These are phyloP conservation scores for Ustanciosporium gigantosporum DNA, from an alignment of 1,284 basidiomycete species.

Conservation along the genomic window DNA sequence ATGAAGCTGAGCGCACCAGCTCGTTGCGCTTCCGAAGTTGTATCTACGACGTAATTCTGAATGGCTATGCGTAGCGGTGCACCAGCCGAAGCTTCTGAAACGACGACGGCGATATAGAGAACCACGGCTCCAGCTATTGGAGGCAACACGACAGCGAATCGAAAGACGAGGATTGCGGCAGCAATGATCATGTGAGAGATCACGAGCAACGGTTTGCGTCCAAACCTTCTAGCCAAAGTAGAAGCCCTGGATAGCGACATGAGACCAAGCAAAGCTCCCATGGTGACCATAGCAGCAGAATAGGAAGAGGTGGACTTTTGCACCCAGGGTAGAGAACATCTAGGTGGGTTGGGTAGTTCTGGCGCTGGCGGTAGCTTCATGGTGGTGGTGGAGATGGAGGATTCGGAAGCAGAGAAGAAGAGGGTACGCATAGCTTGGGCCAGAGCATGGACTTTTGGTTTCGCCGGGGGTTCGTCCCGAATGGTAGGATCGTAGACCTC, in stretches of 20 bases:
- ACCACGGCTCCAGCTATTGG: conserved; percentile 35
- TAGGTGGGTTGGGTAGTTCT: conserved; percentile 40
- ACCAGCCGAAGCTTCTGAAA: conserved; percentile 48
- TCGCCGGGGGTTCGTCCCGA: conserved; percentile 10
- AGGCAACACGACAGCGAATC: conserved; percentile 36
- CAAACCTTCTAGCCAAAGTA: conserved; percentile 38
- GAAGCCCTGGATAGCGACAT: conserved; percentile 42
- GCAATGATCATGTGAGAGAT: conserved; percentile 41
- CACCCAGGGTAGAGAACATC: conserved; percentile 42
- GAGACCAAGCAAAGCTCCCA: conserved; percentile 45
- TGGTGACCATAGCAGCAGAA: conserved; percentile 50
- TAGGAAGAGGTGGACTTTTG: conserved; percentile 50
- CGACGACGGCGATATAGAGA: conserved; percentile 41
- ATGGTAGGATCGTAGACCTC: conserved; percentile 41
- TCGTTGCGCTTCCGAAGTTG: conserved; percentile 41
- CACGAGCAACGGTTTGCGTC: conserved; percentile 47
- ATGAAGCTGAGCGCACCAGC: conserved; percentile 51
- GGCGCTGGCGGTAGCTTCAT: conserved; percentile 31
- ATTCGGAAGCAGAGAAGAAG: not conserved
- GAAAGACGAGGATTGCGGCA: conserved; percentile 37
- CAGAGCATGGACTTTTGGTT: not conserved
- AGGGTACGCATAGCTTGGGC: conserved; percentile 1
- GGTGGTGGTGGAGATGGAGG: not conserved
- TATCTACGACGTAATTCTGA: conserved; percentile 57
- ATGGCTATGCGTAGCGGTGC: conserved; percentile 49